Evolutionary conservation across 2,329 filamentous ascomycete species (phyloP).

Genomic region (Cordyceps cateniannulata): DNA sequence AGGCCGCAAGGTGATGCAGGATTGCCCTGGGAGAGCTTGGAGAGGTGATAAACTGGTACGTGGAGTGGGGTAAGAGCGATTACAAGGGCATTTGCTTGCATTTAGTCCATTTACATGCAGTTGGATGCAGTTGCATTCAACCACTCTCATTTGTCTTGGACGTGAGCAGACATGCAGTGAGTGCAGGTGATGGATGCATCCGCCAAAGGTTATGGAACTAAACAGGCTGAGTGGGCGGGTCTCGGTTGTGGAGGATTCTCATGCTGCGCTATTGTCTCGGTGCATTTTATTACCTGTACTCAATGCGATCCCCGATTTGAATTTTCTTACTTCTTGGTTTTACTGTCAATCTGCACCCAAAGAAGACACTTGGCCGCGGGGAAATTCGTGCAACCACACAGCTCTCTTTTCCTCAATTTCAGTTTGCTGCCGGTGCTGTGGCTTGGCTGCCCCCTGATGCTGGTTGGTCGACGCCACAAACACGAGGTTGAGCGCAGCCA

Average conservation of each 20-base stretch:
- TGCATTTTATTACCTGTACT: not conserved
- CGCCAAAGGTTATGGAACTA: too few relatives aligned
- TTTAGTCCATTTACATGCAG: not conserved
- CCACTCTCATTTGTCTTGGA: not conserved
- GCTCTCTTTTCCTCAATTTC: not conserved
- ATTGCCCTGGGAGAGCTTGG: not conserved
- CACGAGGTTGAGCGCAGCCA: not conserved
- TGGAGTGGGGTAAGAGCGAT: not conserved
- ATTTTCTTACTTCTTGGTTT: not conserved
- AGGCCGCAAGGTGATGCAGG: not conserved
- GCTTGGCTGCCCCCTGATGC: not conserved
- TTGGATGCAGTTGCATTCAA: not conserved
- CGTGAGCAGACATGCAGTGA: not conserved
- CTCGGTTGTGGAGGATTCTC: not conserved
- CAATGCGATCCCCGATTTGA: not conserved
- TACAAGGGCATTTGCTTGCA: not conserved
- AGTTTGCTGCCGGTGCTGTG: not conserved
- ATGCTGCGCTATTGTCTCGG: not conserved
- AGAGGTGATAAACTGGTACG: too few relatives aligned
- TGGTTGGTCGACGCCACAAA: not conserved
- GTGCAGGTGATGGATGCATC: too few relatives aligned
- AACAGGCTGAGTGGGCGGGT: not conserved
- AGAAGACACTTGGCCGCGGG: not conserved
- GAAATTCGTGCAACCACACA: not conserved
- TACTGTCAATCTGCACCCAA: not conserved